Base-by-base conservation (phyloP, 2,329 filamentous ascomycete genomes). In the Metarhizium brunneum region DNA sequence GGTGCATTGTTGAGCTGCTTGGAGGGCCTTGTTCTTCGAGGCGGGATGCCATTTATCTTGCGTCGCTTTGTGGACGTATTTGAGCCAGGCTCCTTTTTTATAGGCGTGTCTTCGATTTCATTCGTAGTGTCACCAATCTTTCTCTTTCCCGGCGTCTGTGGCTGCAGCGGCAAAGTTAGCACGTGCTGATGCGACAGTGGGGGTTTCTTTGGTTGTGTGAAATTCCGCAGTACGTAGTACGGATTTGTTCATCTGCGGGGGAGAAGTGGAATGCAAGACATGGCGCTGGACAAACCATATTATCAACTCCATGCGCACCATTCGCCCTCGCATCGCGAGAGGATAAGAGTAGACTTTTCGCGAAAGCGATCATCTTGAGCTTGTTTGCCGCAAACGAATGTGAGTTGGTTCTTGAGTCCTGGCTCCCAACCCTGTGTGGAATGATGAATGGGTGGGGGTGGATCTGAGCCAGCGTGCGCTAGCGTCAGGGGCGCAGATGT, bases 1-100 rank as follows among this genome's bases (percentile, higher is more conserved):
- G 58, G 56, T 6, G 52, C 50, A 18, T 20, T 25, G 38, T 57
- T 51, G 32, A 56, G 13, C 35, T 43, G 50, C 14, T 3, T 51
- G 35, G 11, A 6, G 20, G 18, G 18, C 36, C 42, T 42, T 35
- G 25, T 6, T 40, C 11, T 29, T 32, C 16, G 18, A 35, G 30
- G 20, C 38, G 2, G 42, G 52, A n/a, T 8, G 32, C 13, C 20
- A 47, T 20, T 40, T 38, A 7, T 11, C 20, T 40, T 56, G 38
- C 16, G 29, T n/a, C 55, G 51, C 38, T 56, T 56, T 13, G 45
- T 35, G 32, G 6, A n/a, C 47, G 20, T 8, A 29, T 45, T 16
- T 16, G 29, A 13, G 13, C 43, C 35, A 35, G 29, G 14, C 25
- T 48, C 45, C 45, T 29, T 8, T 14, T 52, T 47, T 3, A 40